Conservation (phyloP, 495 filamentous ascomycete species). For the Xylaria intraflava region DNA sequence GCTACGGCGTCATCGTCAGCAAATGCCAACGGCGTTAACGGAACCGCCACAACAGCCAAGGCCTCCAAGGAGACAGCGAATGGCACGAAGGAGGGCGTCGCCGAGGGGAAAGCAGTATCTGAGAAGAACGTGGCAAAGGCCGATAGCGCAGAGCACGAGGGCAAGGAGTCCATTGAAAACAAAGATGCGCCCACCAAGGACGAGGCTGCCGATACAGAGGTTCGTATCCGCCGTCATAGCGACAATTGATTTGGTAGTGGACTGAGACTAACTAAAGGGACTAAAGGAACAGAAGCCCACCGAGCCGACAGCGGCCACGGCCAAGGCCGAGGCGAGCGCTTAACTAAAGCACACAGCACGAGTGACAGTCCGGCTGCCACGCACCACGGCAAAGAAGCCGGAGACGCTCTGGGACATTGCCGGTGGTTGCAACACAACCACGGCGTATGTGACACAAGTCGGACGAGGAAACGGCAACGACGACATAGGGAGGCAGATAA, state of each 20-base stretch:
- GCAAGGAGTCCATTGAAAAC: slow-evolving; percentile 20
- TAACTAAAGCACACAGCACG: neutral
- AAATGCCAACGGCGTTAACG: slow-evolving; percentile 43
- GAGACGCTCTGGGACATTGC: slow-evolving; percentile 12
- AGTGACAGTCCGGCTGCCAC: neutral
- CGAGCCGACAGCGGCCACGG: neutral
- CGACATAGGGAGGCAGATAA: slow-evolving; percentile 7
- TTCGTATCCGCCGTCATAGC: slow-evolving; percentile 13
- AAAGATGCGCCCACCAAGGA: slow-evolving; percentile 26
- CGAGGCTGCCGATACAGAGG: slow-evolving; percentile 29
- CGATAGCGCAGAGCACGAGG: slow-evolving; percentile 25
- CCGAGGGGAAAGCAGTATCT: slow-evolving; percentile 32
- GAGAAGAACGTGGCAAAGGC: slow-evolving; percentile 39
- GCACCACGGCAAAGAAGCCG: neutral
- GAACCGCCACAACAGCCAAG: slow-evolving; percentile 35
- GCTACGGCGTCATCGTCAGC: slow-evolving; percentile 9
- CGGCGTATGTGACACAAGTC: slow-evolving; percentile 1
- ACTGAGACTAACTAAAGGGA: slow-evolving; percentile 1
- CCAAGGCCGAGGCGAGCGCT: neutral
- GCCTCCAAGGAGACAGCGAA: slow-evolving; percentile 51
- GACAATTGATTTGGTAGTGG: neutral
- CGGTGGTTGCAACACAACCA: slow-evolving; percentile 4
- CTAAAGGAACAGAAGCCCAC: neutral
- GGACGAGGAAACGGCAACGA: neutral
- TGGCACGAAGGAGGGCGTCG: slow-evolving; percentile 39